These are phyloP conservation scores for Suillus tomentosus DNA, from an alignment of 768 basidiomycete species.

Conservation along the genomic window DNA sequence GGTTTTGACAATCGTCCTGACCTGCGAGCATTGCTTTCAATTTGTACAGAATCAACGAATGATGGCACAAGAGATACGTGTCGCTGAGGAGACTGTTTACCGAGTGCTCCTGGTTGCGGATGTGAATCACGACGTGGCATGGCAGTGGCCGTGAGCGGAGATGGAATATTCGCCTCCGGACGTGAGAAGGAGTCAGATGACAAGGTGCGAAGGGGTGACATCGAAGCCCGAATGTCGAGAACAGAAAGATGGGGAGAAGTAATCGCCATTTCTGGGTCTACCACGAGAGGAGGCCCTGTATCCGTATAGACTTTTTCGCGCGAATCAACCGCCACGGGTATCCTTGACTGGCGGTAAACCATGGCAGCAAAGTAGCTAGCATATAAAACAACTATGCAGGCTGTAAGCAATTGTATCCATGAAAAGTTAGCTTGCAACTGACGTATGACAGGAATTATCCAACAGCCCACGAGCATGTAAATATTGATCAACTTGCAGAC, in stretches of 20 bases:
- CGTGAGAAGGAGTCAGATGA: background rate
- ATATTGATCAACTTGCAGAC: constrained; percentile 51
- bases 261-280: constrained; percentile 25
- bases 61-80: background rate
- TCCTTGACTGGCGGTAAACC: constrained; percentile 37
- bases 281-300: constrained; percentile 17
- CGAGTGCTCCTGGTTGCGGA: background rate
- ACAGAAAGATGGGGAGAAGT: background rate
- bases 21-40: constrained; percentile 16
- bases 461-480: constrained; percentile 52
- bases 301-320: constrained; percentile 4
- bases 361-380: constrained; percentile 41
- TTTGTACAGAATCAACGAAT: background rate
- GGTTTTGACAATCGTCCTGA: constrained; percentile 30
- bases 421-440: constrained; percentile 28
- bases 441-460: constrained; percentile 57
- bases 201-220: background rate
- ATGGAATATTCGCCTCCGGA: background rate
- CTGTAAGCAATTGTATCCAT: constrained; percentile 5
- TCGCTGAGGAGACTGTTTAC: background rate
- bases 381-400: constrained; percentile 44
- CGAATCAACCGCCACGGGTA: constrained; percentile 21
- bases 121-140: background rate
- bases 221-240: constrained; percentile 1
- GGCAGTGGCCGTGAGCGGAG: background rate